Base-by-base conservation (phyloP, 2,329 filamentous ascomycete genomes). In the Davidsoniella virescens region DNA sequence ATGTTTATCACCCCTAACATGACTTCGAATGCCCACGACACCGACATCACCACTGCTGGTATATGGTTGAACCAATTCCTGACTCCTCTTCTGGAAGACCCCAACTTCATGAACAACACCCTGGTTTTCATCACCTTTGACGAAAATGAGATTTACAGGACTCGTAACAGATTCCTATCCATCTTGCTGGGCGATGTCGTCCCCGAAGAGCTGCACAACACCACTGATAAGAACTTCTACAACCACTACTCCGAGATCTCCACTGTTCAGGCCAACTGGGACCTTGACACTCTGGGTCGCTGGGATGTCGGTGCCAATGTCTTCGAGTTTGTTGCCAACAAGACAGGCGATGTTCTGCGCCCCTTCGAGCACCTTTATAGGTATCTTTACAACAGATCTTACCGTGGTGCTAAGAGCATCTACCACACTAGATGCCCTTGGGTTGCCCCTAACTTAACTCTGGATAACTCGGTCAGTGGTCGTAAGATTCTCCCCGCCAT, bases 101-200 rank as follows among this genome's bases (percentile, higher is more conserved):
- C 68, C 46, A 73, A 80, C 56, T 90, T 92, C 64, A 83, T 81
- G 76, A 67, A 83, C 46, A 76, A 83, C 59, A 88, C 83, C 0
- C 71, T 92, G 1, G 72, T 92, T 9, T 67, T 90, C 4, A 63
- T 92, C 53, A 88, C 79, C 8, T 92, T 87, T 59, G 86, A 92
- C 56, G 86, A 92, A 66, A 84, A 80, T 61, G 75, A 81, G 57
- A 78, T 73, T 7, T 87, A 87, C 64, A 63, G 69, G 5, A 65
- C 69, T 23, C 72, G 75, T 57, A 92, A 92, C 71, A 70, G 71
- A 39, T 73, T 92, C 48, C 74, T 85, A 53, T 75, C 69, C 55
- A 71, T 92, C 56, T 72, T 92, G 0, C 67, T 92, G 3, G 86
- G 85, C 14, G 84, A 84, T 53, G 80, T 78, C 14, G 64, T 93